Base-by-base conservation (phyloP, 176 grass and related monocot genomes). In the Cenchrus fungigraminus region DNA sequence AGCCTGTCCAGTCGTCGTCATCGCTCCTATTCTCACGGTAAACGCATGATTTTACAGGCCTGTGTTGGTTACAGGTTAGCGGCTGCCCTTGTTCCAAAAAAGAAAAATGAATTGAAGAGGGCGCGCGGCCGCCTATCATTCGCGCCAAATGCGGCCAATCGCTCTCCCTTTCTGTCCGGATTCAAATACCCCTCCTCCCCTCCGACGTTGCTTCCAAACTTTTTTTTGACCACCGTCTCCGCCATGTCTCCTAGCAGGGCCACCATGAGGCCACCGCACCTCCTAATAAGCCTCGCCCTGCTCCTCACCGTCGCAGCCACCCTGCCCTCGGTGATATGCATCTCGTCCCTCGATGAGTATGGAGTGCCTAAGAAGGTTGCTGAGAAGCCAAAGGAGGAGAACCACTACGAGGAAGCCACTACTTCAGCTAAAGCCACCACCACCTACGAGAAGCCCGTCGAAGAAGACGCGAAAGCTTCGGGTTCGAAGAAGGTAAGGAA, bases 131-230 rank as follows among this genome's bases (percentile, higher is more conserved):
- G 1, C 77, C 37, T 40, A 40, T 40, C 2, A 4, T 58, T 78
- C 84, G 63, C 73, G 71, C 79, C 86, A 83, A 77, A 88, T 16
- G 15, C 4, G 79, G 79, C 54, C 79, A 82, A 19, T 25, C 77
- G 7, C 12, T n/a, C 12, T n/a, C 17, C 45, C 40, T 65, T n/a
- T 54, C 57, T 31, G 42, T 70, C 53, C 52, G 52, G 40, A 52
- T 87, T 74, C 74, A 83, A 84, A 85, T 75, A 73, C 52, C 3
- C 59, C 20, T 22, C 2, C 10, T 34, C 8, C 0, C 16, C 71
- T 70, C 20, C 19, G 0, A 53, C 37, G 25, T 50, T 28, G 19
- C 56, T n/a, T 83, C 40, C 52, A 59, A 43, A 34, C 57, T 29
- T 65, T 69, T 65, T 69, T 65, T 69, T 70, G 9, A 16, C 65